Percentiles rank a stretch among this genome's conserved stretches.
Conservation (phyloP, 768 basidiomycete genomes). For the Lepiota venenata region DNA sequence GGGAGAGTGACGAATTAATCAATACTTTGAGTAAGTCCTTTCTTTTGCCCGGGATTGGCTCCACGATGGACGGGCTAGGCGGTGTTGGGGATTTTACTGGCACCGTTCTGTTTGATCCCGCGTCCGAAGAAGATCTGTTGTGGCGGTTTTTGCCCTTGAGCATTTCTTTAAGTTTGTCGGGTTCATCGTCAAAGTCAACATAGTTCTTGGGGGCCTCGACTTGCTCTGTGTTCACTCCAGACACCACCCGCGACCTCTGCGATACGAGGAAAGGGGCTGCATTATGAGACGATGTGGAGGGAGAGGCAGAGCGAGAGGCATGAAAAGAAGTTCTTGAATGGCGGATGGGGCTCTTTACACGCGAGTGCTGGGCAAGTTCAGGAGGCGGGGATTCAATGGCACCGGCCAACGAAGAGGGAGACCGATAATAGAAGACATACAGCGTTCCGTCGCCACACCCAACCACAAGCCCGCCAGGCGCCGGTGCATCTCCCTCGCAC, state of each 20-base stretch:
- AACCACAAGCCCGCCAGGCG: constrained; percentile 26
- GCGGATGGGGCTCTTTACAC: constrained; percentile 17
- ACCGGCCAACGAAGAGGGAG: constrained; percentile 6
- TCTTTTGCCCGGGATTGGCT: constrained; percentile 23
- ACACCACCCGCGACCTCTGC: constrained; percentile 61
- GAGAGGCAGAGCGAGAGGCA: constrained; percentile 33
- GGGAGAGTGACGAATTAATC: constrained; percentile 45
- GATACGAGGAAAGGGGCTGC: constrained; percentile 48
- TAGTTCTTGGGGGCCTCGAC: constrained; percentile 77
- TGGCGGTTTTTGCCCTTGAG: constrained; percentile 52
- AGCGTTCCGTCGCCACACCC: constrained; percentile 43
- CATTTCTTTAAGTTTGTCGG: constrained; percentile 71
- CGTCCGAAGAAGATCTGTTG: constrained; percentile 27
- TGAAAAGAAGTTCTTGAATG: constrained; percentile 20
- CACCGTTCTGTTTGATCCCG: constrained; percentile 17
- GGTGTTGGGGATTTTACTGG: constrained; percentile 20
- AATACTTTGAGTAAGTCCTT: constrained; percentile 37
- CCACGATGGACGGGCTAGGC: constrained; percentile 23
- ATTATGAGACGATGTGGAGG: constrained; percentile 22
- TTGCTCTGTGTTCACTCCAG: constrained; percentile 66
- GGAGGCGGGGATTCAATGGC: constrained; percentile 14
- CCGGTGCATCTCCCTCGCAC: constrained; percentile 10
- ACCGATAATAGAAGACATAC: constrained; percentile 33
- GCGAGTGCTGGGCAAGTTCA: constrained; percentile 17
- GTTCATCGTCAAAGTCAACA: constrained; percentile 81